Percentiles rank a stretch among this genome's conserved stretches.
Conservation (phyloP, 192 early-diverging fungal genomes). For the Linnemannia hyalina region DNA sequence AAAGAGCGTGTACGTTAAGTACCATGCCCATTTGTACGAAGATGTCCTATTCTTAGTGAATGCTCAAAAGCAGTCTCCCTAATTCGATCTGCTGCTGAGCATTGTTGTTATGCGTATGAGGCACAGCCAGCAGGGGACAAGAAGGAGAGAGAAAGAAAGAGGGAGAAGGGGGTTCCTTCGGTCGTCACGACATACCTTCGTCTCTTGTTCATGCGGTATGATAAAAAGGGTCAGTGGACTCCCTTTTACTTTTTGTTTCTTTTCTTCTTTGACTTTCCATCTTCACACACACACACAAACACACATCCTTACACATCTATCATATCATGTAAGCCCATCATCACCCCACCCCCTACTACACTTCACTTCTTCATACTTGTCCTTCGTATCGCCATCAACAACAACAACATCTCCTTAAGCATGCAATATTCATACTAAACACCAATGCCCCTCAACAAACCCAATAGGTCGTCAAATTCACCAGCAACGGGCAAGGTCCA, state of each 20-base stretch:
- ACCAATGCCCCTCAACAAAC: background rate
- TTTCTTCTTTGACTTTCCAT: conserved; percentile 9
- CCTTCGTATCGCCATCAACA: background rate
- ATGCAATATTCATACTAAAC: background rate
- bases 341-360: background rate
- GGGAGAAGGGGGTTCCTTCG: background rate
- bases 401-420: background rate
- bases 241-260: background rate
- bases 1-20: background rate
- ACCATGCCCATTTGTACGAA: background rate
- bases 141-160: no score
- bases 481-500: conserved; percentile 41
- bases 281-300: background rate
- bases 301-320: background rate
- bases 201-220: background rate
- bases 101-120: background rate
- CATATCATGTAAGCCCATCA: conserved; percentile 8
- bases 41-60: conserved; percentile 1
- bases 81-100: background rate
- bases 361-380: no score
- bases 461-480: conserved; percentile 1
- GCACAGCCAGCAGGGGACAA: background rate
- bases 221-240: background rate
- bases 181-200: background rate
- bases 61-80: background rate